These are phyloP conservation scores for Pyracantha coccinea DNA, from an alignment of 331 rosid species.

Conservation along the genomic window DNA sequence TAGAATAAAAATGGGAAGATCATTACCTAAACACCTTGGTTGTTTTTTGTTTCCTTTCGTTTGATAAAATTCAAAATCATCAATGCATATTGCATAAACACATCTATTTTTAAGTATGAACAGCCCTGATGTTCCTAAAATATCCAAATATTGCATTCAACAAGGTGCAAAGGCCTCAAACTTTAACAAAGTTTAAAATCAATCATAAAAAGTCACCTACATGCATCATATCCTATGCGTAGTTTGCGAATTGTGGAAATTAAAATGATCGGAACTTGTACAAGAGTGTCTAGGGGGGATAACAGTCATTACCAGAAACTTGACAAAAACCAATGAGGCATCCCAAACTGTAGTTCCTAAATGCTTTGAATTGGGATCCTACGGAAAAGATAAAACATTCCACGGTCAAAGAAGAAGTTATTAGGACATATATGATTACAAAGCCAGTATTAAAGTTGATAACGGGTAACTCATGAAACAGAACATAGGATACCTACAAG, in stretches of 20 bases:
- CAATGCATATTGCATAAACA: neutral
- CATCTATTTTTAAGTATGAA: neutral
- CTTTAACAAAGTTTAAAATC: neutral
- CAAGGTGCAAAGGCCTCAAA: neutral
- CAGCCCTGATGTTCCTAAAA: neutral
- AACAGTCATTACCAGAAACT: conserved; percentile 61
- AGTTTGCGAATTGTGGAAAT: neutral
- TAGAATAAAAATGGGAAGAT: neutral
- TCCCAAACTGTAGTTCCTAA: conserved; percentile 98
- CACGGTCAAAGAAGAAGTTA: conserved; percentile 15
- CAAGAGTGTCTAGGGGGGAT: conserved; percentile 5
- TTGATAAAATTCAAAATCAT: neutral
- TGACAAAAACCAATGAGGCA: conserved; percentile 85
- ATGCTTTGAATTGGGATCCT: conserved; percentile 98
- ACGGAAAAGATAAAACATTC: conserved; percentile 10
- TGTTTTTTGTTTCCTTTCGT: neutral
- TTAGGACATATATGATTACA: neutral
- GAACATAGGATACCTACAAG: neutral
- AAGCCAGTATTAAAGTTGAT: neutral
- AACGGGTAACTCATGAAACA: neutral
- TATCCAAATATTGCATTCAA: conserved; percentile 3
- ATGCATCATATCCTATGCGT: neutral
- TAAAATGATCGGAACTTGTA: neutral
- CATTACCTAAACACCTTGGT: neutral
- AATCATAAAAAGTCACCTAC: neutral